Evolutionary conservation across 2,329 filamentous ascomycete species (phyloP), one percentile per base, ranked within the genome.

Genomic region (Drechslerella coelobrocha): DNA sequence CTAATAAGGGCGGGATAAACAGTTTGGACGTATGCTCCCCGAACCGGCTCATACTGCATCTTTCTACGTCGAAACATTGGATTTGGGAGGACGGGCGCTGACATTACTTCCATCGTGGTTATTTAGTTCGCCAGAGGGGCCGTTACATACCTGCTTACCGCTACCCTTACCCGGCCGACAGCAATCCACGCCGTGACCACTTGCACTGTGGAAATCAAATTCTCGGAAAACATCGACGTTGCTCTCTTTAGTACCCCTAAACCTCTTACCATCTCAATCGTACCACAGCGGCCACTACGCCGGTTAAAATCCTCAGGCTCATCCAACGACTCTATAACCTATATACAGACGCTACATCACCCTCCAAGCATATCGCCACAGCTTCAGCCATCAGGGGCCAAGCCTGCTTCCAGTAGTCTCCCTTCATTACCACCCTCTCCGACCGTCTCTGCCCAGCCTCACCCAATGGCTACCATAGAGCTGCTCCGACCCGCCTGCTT

Each of bases 121-220:
- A 27, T 63, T 27, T 79, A 97, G 92, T 99, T 99, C 79, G 94
- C 97, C 80, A 88, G 93, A 77, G 94, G 94, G 34, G 92, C 91
- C 1, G 91, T 99, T 75, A 89, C 89, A 19, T 99, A 97, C 80
- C 87, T 93, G 81, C 85, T 97, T 75, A 93, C 91, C 4, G 89
- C 93, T 29, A 97, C 92, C 7, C 79, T 97, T 63, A 97, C 93
- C 19, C 87, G 92, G 62, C 93, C 94, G 19, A 94, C 90, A 0
- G 88, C 92, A 4, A 95, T 97, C 72, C 85, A 88, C 12, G 88
- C 93, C 1, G 92, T 88, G 1, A 84, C 88, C 8, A 89, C 86
- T 34, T 94, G 90, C 79, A 91, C 96, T 74, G 85, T 87, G 72
- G 92, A 92, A 76, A 84, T 99, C 21, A 86, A 88, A 68, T 82